These are phyloP conservation scores for Cyberlindnera samutprakarnensis DNA, from an alignment of 805 yeast species.

Conservation along the genomic window DNA sequence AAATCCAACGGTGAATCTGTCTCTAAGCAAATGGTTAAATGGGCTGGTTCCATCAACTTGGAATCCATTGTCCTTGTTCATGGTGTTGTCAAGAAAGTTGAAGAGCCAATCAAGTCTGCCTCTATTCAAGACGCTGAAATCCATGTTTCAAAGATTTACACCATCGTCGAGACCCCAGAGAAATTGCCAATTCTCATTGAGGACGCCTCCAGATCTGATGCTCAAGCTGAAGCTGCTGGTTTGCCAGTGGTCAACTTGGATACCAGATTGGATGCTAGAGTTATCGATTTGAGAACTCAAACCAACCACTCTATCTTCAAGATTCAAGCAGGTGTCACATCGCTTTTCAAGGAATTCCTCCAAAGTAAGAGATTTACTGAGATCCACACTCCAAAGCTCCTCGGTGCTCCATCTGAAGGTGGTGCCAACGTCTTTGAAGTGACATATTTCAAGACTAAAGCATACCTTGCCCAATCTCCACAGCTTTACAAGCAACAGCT, in stretches of 20 bases:
- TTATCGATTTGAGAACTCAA: conserved; percentile 91
- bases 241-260: conserved; percentile 93
- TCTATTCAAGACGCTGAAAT: conserved; percentile 89
- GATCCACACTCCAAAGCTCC: conserved; percentile 91
- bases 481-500: conserved; percentile 97
- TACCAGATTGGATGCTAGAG: conserved; percentile 91
- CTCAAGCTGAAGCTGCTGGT: conserved; percentile 86
- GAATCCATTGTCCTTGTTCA: conserved; percentile 90
- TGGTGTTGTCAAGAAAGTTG: conserved; percentile 78
- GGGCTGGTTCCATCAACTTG: conserved; percentile 79
- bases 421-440: conserved; percentile 96
- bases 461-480: conserved; percentile 96
- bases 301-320: conserved; percentile 97
- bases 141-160: conserved; percentile 60
- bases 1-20: conserved; percentile 67
- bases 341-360: conserved; percentile 84
- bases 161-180: conserved; percentile 83
- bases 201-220: conserved; percentile 93
- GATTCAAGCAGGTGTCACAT: conserved; percentile 84
- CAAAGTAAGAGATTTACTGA: conserved; percentile 65
- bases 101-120: conserved; percentile 81
- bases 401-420: conserved; percentile 96
- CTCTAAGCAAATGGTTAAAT: conserved; percentile 94
- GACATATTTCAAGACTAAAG: conserved; percentile 85
- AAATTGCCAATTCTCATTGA: conserved; percentile 91